These are phyloP conservation scores for Aegilops sharonensis DNA, from an alignment of 176 grass and related monocot species.

Conservation along the genomic window DNA sequence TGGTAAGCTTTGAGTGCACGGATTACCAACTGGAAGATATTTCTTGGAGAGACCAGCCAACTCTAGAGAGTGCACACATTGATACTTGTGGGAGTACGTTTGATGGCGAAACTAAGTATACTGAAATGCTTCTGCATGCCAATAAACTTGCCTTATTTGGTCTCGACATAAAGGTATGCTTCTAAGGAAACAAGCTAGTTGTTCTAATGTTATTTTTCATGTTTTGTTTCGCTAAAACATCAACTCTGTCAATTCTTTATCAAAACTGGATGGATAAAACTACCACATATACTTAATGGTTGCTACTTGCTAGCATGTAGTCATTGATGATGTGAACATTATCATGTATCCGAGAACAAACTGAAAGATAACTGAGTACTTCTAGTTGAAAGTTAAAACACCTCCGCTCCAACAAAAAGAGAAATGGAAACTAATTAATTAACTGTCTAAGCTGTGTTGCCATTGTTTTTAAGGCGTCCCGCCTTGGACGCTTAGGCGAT, in stretches of 20 bases:
- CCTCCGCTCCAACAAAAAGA: too few species aligned
- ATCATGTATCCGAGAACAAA: too few species aligned
- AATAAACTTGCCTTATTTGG: neutral
- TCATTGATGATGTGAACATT: too few species aligned
- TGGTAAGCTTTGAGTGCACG: constrained; percentile 15
- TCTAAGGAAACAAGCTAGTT: neutral
- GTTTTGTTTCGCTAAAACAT: neutral
- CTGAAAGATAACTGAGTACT: too few species aligned
- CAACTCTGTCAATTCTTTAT: neutral
- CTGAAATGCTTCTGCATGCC: neutral
- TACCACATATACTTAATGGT: neutral
- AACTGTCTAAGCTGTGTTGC: too few species aligned
- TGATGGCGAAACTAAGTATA: neutral
- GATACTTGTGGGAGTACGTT: neutral
- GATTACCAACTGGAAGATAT: neutral
- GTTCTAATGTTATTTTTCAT: neutral
- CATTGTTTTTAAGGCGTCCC: too few species aligned
- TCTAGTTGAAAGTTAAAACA: too few species aligned
- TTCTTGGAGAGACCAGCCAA: constrained; percentile 17
- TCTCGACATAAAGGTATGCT: neutral
- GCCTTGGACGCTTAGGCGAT: too few species aligned
- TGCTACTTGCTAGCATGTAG: too few species aligned
- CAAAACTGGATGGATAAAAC: neutral
- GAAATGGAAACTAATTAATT: too few species aligned
- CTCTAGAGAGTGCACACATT: constrained; percentile 21